These are phyloP conservation scores for Triticum urartu DNA, from an alignment of 176 grass and related monocot species.

Conservation along the genomic window DNA sequence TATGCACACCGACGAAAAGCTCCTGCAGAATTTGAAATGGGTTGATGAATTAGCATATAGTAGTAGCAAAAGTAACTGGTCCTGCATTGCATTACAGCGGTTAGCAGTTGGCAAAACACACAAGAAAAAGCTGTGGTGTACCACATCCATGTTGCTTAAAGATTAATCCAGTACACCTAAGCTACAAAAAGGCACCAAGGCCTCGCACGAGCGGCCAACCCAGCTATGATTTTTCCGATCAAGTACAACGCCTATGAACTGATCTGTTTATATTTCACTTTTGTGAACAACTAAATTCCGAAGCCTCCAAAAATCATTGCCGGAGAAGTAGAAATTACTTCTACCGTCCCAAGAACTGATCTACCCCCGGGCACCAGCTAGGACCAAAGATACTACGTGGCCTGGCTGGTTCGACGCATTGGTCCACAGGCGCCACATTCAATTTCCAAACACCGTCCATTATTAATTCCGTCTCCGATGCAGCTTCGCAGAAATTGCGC, in stretches of 20 bases:
- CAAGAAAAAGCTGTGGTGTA: conserved; percentile 10
- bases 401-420: conserved; percentile 1
- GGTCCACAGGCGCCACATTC: background rate
- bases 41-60: conserved; percentile 5
- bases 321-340: background rate
- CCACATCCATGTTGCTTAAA: conserved; percentile 11
- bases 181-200: background rate
- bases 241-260: conserved; percentile 12
- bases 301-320: background rate
- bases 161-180: conserved; percentile 1
- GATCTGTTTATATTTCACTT: background rate
- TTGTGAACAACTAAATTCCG: background rate
- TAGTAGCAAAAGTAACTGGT: conserved; percentile 11
- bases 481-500: conserved; percentile 30
- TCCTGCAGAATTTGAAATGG: conserved; percentile 17
- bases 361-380: background rate
- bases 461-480: conserved; percentile 3
- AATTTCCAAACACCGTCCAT: background rate
- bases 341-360: background rate
- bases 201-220: background rate
- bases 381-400: background rate
- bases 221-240: background rate
- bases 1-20: conserved; percentile 9
- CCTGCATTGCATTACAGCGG: background rate
- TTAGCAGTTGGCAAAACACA: background rate